Evolutionary conservation across 495 filamentous ascomycete species (phyloP).

Genomic region (Parachaetomium inaequale): DNA sequence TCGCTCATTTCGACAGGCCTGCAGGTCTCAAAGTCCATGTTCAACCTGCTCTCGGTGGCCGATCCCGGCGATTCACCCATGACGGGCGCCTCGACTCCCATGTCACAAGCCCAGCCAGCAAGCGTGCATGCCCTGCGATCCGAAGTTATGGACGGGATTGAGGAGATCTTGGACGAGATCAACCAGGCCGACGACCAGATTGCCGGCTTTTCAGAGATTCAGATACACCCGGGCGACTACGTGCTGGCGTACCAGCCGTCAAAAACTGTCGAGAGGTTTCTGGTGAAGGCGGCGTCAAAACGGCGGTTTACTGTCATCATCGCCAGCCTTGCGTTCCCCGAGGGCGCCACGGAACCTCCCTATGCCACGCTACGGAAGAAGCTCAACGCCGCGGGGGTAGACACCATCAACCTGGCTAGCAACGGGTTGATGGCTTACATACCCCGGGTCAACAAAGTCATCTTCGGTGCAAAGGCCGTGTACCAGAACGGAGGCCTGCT

Average conservation of each 20-base stretch:
- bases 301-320: constrained; percentile 85
- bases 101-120: constrained; percentile 33
- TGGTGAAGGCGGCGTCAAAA: constrained; percentile 77
- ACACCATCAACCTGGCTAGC: constrained; percentile 76
- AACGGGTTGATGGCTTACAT: constrained; percentile 86
- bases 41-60: constrained; percentile 63
- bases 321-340: constrained; percentile 47
- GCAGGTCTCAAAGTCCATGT: constrained; percentile 65
- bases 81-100: constrained; percentile 46
- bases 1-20: constrained; percentile 52
- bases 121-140: constrained; percentile 63
- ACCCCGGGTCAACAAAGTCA: constrained; percentile 90
- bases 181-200: constrained; percentile 86
- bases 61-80: constrained; percentile 26
- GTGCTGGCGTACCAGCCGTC: constrained; percentile 81
- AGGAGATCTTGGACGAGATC: constrained; percentile 89
- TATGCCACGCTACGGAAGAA: constrained; percentile 65
- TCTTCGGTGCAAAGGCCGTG: constrained; percentile 79
- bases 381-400: constrained; percentile 70
- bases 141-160: constrained; percentile 84
- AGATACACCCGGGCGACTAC: constrained; percentile 87
- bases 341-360: constrained; percentile 27
- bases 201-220: constrained; percentile 75
- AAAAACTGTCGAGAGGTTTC: constrained; percentile 77
- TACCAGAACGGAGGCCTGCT: constrained; percentile 81